Percentiles rank a stretch among this genome's conserved stretches.
phyloP scores from a whole-genome alignment of 163 green algal genomes.

The Chloromonas sp. region DNA sequence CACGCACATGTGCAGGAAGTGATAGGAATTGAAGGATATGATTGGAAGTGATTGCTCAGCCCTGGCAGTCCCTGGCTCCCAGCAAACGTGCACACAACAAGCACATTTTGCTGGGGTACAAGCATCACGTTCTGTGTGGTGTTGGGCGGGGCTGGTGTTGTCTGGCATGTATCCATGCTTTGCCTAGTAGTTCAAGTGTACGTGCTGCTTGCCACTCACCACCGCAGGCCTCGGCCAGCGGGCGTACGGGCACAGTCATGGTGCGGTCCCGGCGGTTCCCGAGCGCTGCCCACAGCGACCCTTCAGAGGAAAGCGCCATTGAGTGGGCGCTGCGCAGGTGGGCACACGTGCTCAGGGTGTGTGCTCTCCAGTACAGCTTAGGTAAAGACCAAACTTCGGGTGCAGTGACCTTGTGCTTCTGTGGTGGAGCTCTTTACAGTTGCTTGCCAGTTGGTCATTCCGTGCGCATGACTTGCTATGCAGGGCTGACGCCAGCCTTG shows the following conservation, averaged over 20 bases:
- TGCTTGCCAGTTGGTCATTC: neutral
- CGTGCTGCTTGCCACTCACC: neutral
- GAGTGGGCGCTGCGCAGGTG: conserved; percentile 9
- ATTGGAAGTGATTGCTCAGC: neutral
- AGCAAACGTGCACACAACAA: too few species aligned
- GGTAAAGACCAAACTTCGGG: too few species aligned
- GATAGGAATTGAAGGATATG: neutral
- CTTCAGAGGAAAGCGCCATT: neutral
- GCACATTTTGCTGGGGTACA: too few species aligned
- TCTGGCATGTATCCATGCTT: too few species aligned
- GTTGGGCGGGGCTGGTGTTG: neutral
- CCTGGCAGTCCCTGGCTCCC: too few species aligned
- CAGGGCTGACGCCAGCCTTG: conserved; percentile 9
- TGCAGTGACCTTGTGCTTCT: neutral
- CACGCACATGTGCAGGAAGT: neutral
- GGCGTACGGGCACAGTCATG: neutral
- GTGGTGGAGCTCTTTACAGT: neutral
- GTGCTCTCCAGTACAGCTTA: too few species aligned
- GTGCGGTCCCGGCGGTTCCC: neutral
- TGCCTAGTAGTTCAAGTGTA: neutral
- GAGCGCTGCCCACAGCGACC: neutral
- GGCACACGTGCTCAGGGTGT: neutral
- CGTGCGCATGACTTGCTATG: neutral
- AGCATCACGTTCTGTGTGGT: neutral
- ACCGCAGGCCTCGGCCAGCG: neutral